A percentile compares a stretch with the other conserved stretches of the same genome.
These are phyloP conservation scores for Phytopythium litorale DNA, from an alignment of 352 stramenopile species.

Conservation along the genomic window DNA sequence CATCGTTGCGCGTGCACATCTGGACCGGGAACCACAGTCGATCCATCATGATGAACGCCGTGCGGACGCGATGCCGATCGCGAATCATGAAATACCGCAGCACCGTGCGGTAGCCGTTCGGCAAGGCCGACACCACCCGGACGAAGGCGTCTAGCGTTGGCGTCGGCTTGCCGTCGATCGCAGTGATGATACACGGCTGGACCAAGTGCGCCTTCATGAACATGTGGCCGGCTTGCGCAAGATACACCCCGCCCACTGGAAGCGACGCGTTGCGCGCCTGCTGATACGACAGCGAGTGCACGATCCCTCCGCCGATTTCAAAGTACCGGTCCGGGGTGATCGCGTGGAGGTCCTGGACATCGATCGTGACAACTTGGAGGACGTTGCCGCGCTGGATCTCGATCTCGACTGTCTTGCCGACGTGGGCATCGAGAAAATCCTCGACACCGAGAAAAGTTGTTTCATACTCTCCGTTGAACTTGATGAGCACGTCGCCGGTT, in stretches of 20 bases:
- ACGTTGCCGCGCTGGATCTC: conserved; percentile 75
- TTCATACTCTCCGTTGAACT: conserved; percentile 64
- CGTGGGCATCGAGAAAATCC: conserved; percentile 64
- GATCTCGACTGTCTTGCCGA: conserved; percentile 59
- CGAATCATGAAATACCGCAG: conserved; percentile 86
- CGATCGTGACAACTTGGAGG: conserved; percentile 37
- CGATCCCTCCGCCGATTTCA: conserved; percentile 80
- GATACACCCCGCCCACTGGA: conserved; percentile 69
- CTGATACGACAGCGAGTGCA: conserved; percentile 88
- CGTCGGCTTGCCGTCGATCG: conserved; percentile 74
- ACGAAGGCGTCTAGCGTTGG: conserved; percentile 83
- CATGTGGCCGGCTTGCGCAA: conserved; percentile 89
- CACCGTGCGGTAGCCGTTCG: conserved; percentile 79
- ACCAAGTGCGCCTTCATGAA: conserved; percentile 86
- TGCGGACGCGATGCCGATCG: conserved; percentile 80
- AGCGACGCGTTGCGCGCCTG: conserved; percentile 84
- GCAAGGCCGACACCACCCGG: conserved; percentile 57
- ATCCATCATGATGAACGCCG: conserved; percentile 89
- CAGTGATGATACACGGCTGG: conserved; percentile 85
- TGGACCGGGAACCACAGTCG: conserved; percentile 88
- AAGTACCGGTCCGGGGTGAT: conserved; percentile 85
- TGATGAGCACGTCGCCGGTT: conserved; percentile 84
- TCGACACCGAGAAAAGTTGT: conserved; percentile 87
- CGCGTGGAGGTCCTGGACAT: conserved; percentile 70
- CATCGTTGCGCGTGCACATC: conserved; percentile 68